Base-by-base conservation (phyloP, 768 basidiomycete species). In the Lentinula detonsa region DNA sequence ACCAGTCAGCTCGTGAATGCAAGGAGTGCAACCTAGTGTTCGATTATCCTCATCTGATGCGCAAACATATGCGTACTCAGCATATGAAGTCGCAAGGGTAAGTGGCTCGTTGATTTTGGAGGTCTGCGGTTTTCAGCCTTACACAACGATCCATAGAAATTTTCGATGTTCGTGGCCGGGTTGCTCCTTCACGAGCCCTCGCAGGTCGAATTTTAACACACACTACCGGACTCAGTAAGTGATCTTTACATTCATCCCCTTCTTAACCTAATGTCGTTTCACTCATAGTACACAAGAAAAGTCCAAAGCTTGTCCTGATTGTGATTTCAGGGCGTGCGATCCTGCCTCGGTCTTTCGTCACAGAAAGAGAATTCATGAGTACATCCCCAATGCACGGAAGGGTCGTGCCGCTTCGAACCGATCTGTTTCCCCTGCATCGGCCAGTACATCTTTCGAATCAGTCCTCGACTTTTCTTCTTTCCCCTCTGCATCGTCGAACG, bases 211-310 rank as follows among this genome's bases (percentile, higher is more conserved):
- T 39, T n/a, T 52, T n/a, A 43, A 51, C 6, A 60, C 49, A 8
- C 59, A 60, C 18, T 51, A 28, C n/a, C 37, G 48, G 1, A 52
- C 31, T n/a, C 59, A 60, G 59, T 60, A 21, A 60, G 59, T 51
- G 23, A 1, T 31, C 52, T 5, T n/a, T 50, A 42, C 2, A 10
- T 28, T 10, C 40, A 23, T 9, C 1, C 8, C 11, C 21, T 34
- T 40, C 48, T 5, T 34, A 5, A 15, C 28, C 23, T 16, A 15
- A 4, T 31, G 7, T 5, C 15, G 7, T 0, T 13, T 7, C 8
- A 45, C 23, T 34, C n/a, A 48, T 39, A 59, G 59, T 6, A 23
- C 35, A 3, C 31, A 33, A 43, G 50, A 50, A 15, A 60, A 60
- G 28, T 33, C 18, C 28, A 16, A 51, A 18, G 15, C 37, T 4